Evolutionary conservation across 2,329 filamentous ascomycete species (phyloP).

Genomic region (Arthroderma sp.): DNA sequence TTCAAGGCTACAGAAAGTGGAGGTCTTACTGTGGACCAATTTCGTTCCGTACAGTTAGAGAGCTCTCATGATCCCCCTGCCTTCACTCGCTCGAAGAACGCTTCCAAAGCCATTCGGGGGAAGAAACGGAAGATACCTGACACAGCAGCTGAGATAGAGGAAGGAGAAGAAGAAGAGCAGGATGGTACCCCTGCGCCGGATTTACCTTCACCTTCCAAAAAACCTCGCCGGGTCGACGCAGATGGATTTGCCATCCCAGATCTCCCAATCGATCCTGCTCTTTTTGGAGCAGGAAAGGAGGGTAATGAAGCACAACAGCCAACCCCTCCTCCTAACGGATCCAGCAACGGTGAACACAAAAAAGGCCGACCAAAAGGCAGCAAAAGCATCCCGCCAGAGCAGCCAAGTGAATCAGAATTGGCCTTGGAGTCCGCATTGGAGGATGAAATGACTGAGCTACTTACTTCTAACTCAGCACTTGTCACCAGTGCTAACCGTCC

Average conservation of each 20-base stretch:
- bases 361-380: constrained; percentile 19
- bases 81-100: constrained; percentile 47
- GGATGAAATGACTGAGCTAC: constrained; percentile 55
- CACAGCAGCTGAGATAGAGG: constrained; percentile 31
- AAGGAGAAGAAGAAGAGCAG: constrained; percentile 37
- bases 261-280: constrained; percentile 32
- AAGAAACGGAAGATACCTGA: constrained; percentile 22
- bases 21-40: constrained; percentile 75
- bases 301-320: constrained; percentile 1
- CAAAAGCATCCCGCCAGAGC: constrained; percentile 25
- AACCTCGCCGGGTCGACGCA: constrained; percentile 40
- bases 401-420: constrained; percentile 46
- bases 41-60: constrained; percentile 45
- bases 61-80: constrained; percentile 70
- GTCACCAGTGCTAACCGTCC: constrained; percentile 16
- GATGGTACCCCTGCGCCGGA: constrained; percentile 10
- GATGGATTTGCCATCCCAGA: constrained; percentile 57
- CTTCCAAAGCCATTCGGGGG: constrained; percentile 41
- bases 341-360: not conserved
- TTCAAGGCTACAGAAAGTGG: constrained; percentile 80
- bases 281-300: constrained; percentile 14
- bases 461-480: constrained; percentile 32
- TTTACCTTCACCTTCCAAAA: constrained; percentile 13
- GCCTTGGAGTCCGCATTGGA: constrained; percentile 51
- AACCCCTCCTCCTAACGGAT: not conserved